Percentiles rank a stretch among this genome's conserved stretches.
Evolutionary conservation across 2,329 filamentous ascomycete genomes (phyloP).

Genomic region (Fusarium agapanthi): DNA sequence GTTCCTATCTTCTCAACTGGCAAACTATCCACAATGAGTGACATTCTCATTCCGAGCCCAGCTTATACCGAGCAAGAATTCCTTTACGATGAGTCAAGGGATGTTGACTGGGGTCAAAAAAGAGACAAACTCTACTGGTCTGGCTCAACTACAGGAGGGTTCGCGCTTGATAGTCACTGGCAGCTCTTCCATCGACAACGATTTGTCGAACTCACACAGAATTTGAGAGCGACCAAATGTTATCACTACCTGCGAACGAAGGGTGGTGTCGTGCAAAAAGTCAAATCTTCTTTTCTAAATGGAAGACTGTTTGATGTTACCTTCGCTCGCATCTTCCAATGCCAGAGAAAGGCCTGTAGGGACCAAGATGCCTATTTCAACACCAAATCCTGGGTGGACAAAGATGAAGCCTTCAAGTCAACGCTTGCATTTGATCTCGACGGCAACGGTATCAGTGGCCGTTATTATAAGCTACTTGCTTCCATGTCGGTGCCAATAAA

Average conservation of each 20-base stretch:
- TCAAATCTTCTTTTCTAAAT: neutral
- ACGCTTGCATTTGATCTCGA: constrained; percentile 61
- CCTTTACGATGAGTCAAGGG: constrained; percentile 51
- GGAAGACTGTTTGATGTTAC: constrained; percentile 10
- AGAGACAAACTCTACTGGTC: constrained; percentile 63
- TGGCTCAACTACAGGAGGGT: constrained; percentile 62
- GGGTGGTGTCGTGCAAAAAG: neutral
- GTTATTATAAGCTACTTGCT: constrained; percentile 60
- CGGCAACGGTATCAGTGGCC: constrained; percentile 63
- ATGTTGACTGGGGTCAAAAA: constrained; percentile 60
- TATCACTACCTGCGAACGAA: neutral
- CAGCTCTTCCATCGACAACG: constrained; percentile 33
- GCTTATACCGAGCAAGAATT: constrained; percentile 55
- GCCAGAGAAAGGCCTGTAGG: constrained; percentile 47
- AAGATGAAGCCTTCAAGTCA: constrained; percentile 48
- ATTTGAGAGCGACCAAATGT: neutral
- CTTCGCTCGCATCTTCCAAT: constrained; percentile 58
- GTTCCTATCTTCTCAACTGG: constrained; percentile 59
- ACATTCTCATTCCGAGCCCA: constrained; percentile 61
- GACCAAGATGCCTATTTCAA: constrained; percentile 46
- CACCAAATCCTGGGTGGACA: constrained; percentile 43
- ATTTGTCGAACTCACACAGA: neutral
- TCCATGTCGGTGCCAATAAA: constrained; percentile 59
- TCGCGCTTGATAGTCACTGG: constrained; percentile 49
- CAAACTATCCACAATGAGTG: constrained; percentile 55